A percentile compares a stretch with the other conserved stretches of the same genome.
Evolutionary conservation across 2,329 filamentous ascomycete genomes (phyloP).

Genomic region (Monilinia laxa): DNA sequence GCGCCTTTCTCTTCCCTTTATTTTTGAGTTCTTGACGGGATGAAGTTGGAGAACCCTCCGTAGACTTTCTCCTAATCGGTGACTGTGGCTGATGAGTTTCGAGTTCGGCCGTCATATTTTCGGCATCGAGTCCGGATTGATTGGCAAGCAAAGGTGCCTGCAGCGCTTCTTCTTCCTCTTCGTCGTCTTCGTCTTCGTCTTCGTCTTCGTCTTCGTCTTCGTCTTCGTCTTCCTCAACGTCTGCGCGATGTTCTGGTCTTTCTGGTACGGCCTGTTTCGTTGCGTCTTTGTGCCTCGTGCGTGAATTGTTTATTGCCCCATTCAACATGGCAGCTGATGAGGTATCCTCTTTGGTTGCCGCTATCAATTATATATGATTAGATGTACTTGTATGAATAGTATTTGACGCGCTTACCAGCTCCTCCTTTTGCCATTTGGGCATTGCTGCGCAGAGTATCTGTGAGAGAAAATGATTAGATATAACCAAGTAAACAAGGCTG

Average conservation of each 20-base stretch:
- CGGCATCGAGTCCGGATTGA: not conserved
- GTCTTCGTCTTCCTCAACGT: not conserved
- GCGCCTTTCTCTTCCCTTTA: conserved; percentile 1
- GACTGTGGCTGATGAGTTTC: conserved; percentile 1
- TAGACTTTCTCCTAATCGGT: not conserved
- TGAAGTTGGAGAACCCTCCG: not conserved
- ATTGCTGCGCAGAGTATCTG: too few species aligned
- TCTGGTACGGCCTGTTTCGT: not conserved
- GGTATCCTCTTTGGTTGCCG: not conserved
- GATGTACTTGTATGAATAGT: not conserved
- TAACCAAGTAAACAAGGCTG: too few species aligned
- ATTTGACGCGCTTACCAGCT: not conserved
- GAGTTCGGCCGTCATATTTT: conserved; percentile 11
- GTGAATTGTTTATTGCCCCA: not conserved
- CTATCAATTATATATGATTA: not conserved
- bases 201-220: not conserved
- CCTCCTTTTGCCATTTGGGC: too few species aligned
- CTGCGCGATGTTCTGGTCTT: not conserved
- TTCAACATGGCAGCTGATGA: not conserved
- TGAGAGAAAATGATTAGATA: not conserved
- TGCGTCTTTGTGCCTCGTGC: not conserved
- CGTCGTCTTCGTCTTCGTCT: not conserved
- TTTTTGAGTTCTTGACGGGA: not conserved
- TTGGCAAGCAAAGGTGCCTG: not conserved
- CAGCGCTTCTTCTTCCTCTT: not conserved